These are phyloP conservation scores for Plasmopara muralis DNA, from an alignment of 352 stramenopile genomes.

Conservation along the genomic window DNA sequence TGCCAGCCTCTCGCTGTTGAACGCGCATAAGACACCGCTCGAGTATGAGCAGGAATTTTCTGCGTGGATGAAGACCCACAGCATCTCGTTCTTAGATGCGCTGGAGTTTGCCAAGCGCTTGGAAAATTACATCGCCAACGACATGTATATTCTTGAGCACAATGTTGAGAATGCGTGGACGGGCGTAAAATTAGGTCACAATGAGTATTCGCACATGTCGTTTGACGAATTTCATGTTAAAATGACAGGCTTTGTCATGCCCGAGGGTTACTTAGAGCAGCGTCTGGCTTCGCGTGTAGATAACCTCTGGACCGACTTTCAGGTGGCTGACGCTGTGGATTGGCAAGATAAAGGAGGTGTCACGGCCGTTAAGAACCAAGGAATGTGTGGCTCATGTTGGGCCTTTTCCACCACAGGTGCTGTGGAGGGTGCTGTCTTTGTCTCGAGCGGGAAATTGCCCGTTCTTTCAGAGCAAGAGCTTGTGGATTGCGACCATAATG, in stretches of 20 bases:
- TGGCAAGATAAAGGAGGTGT: constrained; percentile 92
- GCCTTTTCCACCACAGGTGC: constrained; percentile 95
- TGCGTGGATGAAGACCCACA: constrained; percentile 51
- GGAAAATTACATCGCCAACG: constrained; percentile 77
- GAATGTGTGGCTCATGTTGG: constrained; percentile 94
- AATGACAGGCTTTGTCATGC: constrained; percentile 49
- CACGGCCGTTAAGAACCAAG: constrained; percentile 91
- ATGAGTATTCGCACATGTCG: constrained; percentile 87
- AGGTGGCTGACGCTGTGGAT: constrained; percentile 85
- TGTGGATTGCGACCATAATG: constrained; percentile 94
- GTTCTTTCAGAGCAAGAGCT: constrained; percentile 97
- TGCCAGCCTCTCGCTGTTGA: constrained; percentile 25
- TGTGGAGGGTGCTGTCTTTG: constrained; percentile 95
- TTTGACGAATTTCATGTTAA: constrained; percentile 90
- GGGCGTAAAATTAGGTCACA: constrained; percentile 62
- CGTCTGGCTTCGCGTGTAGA: constrained; percentile 40
- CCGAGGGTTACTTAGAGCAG: constrained; percentile 52
- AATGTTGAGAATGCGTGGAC: constrained; percentile 65
- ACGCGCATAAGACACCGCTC: constrained; percentile 45
- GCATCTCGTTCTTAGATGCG: constrained; percentile 45
- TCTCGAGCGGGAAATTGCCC: constrained; percentile 87
- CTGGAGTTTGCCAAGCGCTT: constrained; percentile 65
- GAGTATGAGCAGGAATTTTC: constrained; percentile 73
- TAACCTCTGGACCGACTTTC: constrained; percentile 18
- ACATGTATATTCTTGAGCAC: constrained; percentile 84